Conservation (phyloP, 345 rosid genomes). For the Syzygium oleosum region DNA sequence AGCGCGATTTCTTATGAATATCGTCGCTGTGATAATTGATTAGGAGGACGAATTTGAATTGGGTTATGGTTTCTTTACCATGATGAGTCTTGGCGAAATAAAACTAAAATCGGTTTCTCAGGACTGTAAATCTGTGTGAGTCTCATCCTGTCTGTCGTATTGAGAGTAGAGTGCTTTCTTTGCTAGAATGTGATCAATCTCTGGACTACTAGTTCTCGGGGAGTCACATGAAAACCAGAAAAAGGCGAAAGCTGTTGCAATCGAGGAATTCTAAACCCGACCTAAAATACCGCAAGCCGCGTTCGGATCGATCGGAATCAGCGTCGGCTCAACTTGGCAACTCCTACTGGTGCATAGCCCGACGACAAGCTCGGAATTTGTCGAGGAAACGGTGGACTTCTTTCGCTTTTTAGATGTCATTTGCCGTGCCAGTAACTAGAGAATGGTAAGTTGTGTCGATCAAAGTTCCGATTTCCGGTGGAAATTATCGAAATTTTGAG, state of each 20-base stretch:
- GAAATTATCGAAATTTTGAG: too few relatives aligned
- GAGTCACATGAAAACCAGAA: neutral
- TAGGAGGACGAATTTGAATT: neutral
- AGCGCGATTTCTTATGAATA: neutral
- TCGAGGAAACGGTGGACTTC: neutral
- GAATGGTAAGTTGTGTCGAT: neutral
- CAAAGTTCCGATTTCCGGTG: neutral
- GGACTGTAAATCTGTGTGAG: neutral
- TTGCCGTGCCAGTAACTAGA: neutral
- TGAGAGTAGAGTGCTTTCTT: neutral
- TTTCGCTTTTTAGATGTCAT: neutral
- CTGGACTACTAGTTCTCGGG: neutral
- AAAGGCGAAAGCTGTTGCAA: neutral
- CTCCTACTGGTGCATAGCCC: neutral
- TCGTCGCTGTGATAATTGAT: neutral
- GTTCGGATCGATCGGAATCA: neutral
- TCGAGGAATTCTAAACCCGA: neutral
- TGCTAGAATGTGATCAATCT: neutral
- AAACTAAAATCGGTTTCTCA: neutral
- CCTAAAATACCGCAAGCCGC: neutral
- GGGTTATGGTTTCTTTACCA: neutral
- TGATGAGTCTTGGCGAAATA: neutral
- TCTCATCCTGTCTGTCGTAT: neutral
- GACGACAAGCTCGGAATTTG: neutral
- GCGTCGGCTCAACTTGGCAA: neutral